A percentile compares a stretch with the other conserved stretches of the same genome.
Conservation (phyloP, 768 basidiomycete genomes). For the Clitopilus passeckerianus region DNA sequence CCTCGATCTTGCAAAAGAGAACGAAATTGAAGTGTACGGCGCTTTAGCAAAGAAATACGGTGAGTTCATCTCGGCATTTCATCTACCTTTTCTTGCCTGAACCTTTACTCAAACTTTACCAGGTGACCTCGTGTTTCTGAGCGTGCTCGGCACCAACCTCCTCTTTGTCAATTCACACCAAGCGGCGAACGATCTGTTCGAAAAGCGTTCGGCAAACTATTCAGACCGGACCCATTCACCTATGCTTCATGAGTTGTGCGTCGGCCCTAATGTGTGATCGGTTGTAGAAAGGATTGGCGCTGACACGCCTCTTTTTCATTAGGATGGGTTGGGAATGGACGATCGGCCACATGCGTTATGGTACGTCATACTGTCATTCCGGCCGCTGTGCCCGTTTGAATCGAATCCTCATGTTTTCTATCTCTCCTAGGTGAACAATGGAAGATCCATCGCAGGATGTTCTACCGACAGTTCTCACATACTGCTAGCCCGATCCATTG, state of each 20-base stretch:
- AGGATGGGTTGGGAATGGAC: constrained; percentile 43
- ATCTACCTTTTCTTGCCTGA: background rate
- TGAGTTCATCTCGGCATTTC: constrained; percentile 9
- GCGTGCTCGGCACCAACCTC: constrained; percentile 42
- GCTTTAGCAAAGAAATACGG: constrained; percentile 36
- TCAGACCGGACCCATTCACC: constrained; percentile 43
- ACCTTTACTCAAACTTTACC: background rate
- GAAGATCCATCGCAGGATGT: constrained; percentile 48
- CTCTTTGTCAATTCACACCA: constrained; percentile 40
- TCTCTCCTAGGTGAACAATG: constrained; percentile 40
- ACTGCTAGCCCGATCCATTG: constrained; percentile 33
- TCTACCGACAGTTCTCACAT: constrained; percentile 46
- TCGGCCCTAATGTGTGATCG: background rate
- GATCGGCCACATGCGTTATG: constrained; percentile 52
- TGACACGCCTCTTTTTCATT: constrained; percentile 1
- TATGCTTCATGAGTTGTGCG: constrained; percentile 48
- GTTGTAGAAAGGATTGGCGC: background rate
- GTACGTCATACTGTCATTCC: constrained; percentile 15
- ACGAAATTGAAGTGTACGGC: constrained; percentile 34
- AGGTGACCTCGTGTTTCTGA: constrained; percentile 54
- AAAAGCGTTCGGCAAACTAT: constrained; percentile 50
- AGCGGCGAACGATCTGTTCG: constrained; percentile 46
- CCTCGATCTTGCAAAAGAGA: constrained; percentile 35
- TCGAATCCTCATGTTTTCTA: background rate
- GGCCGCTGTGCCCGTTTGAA: background rate